A percentile compares a stretch with the other conserved stretches of the same genome.
phyloP scores from a whole-genome alignment of 2,329 filamentous ascomycete species.

The Sordariomycetes sp. region DNA sequence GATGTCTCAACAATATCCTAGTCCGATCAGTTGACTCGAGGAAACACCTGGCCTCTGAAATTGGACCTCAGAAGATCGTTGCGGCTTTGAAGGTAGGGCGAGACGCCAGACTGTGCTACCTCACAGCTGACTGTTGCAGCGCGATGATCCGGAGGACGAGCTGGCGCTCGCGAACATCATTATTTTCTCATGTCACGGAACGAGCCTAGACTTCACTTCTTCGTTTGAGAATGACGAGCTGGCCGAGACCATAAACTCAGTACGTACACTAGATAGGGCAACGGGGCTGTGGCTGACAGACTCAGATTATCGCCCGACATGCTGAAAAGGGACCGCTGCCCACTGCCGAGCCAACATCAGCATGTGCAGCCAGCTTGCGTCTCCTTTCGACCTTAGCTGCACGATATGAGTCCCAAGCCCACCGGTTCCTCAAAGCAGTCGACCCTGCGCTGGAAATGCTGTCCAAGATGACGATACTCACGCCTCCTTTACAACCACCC shows the following conservation, averaged over 20 bases:
- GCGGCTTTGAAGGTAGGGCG: conserved; percentile 2
- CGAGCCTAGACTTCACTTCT: conserved; percentile 3
- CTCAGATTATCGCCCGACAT: conserved; percentile 8
- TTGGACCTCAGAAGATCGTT: conserved; percentile 3
- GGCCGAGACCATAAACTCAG: conserved; percentile 8
- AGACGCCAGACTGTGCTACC: not conserved
- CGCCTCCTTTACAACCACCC: conserved; percentile 10
- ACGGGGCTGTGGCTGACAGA: too few species aligned
- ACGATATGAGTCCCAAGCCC: conserved; percentile 9
- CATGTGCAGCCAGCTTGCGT: conserved; percentile 9
- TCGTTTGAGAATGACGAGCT: conserved; percentile 11
- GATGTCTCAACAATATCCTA: conserved; percentile 7
- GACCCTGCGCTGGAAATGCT: conserved; percentile 9
- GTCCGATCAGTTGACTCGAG: conserved; percentile 2
- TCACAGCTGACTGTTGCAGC: not conserved
- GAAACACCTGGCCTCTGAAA: conserved; percentile 1
- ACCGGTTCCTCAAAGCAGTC: conserved; percentile 8
- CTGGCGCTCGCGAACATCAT: conserved; percentile 6
- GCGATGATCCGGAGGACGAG: conserved; percentile 4
- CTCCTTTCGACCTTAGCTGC: conserved; percentile 11
- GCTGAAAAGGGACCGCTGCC: conserved; percentile 7
- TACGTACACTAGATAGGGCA: not conserved
- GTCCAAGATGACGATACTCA: conserved; percentile 6
- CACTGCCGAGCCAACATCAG: conserved; percentile 9
- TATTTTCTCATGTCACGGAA: conserved; percentile 5